phyloP scores from a whole-genome alignment of 108 stramenopile species.

The Skeletonema marinoi region DNA sequence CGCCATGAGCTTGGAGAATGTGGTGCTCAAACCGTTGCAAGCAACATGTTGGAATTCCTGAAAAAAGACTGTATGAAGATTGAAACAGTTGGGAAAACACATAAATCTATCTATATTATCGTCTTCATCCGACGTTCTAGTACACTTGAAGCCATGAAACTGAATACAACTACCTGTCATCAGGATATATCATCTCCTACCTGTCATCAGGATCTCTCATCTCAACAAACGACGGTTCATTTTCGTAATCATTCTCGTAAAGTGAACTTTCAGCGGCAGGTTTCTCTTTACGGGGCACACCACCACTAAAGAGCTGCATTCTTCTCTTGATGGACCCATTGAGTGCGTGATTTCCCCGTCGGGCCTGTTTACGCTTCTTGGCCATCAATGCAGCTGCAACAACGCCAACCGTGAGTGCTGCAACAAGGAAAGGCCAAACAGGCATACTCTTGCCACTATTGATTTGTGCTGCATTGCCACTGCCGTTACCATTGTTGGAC shows the following conservation, averaged over 20 bases:
- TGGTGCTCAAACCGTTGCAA: too few species aligned
- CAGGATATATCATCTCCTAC: too few species aligned
- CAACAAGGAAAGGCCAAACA: slow-evolving; percentile 18
- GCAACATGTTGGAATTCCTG: too few species aligned
- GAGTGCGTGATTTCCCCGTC: background rate
- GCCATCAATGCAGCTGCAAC: slow-evolving; percentile 17
- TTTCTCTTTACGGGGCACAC: background rate
- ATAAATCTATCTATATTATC: too few species aligned
- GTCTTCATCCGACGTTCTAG: too few species aligned
- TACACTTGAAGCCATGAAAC: too few species aligned
- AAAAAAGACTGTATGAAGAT: too few species aligned
- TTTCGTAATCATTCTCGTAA: background rate
- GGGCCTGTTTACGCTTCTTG: background rate
- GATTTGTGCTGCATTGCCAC: background rate
- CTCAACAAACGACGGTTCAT: background rate
- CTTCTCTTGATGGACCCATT: background rate
- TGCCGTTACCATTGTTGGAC: background rate
- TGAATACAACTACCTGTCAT: too few species aligned
- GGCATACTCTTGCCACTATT: background rate
- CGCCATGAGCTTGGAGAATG: too few species aligned
- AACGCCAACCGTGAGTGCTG: slow-evolving; percentile 6
- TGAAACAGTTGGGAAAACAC: too few species aligned
- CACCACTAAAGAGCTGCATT: background rate
- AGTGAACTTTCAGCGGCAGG: background rate
- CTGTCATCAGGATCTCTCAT: too few species aligned